These are phyloP conservation scores for Lepidopterella palustris DNA, from an alignment of 495 filamentous ascomycete species.

Conservation along the genomic window DNA sequence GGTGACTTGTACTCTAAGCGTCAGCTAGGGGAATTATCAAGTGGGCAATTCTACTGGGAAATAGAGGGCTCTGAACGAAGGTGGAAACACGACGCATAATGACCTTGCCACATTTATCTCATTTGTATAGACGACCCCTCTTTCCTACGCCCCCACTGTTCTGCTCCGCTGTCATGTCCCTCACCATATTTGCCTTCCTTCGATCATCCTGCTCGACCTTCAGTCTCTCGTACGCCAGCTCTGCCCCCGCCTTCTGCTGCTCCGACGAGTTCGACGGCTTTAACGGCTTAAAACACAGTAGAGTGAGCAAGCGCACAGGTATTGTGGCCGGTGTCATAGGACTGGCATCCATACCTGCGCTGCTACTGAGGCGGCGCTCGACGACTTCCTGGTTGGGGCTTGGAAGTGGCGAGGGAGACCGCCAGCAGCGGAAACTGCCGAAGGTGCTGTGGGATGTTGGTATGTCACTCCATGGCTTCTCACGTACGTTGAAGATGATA, in stretches of 20 bases:
- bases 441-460: constrained; percentile 41
- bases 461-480: constrained; percentile 63
- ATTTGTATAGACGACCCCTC: not conserved
- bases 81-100: not conserved
- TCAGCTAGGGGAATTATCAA: no score
- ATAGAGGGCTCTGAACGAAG: no score
- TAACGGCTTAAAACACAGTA: not conserved
- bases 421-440: constrained; percentile 40
- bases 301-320: not conserved
- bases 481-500: constrained; percentile 56
- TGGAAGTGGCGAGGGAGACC: not conserved
- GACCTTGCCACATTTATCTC: no score
- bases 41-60: no score
- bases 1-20: no score
- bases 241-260: constrained; percentile 4
- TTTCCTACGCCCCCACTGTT: not conserved
- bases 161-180: not conserved
- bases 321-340: not conserved
- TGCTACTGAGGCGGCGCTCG: not conserved
- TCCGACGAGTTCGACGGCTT: constrained; percentile 3
- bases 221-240: constrained; percentile 14
- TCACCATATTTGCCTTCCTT: constrained; percentile 2
- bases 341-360: not conserved
- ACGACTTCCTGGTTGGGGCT: not conserved
- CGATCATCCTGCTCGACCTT: constrained; percentile 25